Evolutionary conservation across 2,329 filamentous ascomycete genomes (phyloP), one percentile per base, ranked within the genome.

Genomic region (Diaporthe ilicicola): DNA sequence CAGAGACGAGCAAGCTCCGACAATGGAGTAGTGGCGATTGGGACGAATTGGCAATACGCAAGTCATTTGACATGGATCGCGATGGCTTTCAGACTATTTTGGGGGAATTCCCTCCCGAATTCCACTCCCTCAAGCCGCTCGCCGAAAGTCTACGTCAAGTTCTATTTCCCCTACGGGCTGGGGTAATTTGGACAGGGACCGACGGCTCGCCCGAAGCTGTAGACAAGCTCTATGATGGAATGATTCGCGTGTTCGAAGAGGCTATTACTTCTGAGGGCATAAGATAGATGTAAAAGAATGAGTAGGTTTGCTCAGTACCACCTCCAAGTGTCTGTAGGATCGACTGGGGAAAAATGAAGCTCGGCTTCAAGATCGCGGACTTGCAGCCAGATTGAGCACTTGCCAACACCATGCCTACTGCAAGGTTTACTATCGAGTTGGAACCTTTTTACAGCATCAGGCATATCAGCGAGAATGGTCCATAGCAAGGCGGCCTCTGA

Each of bases 1-100:
- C 34, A 6, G 37, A 42, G 22, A 19, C 34, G 13, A 59, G 54
- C 54, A 59, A 59, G 55, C 55, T 59, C 4, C 55, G 55, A n/a
- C 37, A 44, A 59, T 59, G 55, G 55, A 59, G 55, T 27, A 42
- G 10, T 27, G 55, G 55, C 37, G 55, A 59, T 22, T 59, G 37
- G 22, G 37, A 44, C 37, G 55, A 59, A 44, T 13, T 59, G 37
- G 55, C 55, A 29, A 22, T 13, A n/a, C 37, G 34, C 37, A 42
- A 59, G 37, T 59, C 24, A 13, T 17, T 44, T 13, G 55, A 59
- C 22, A 59, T 44, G 55, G 37, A 8, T 19, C 37, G 44, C 8
- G 55, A 29, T 44, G 37, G 37, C 37, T 59, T 44, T 29, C 55
- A 59, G 37, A 44, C 3, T 29, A n/a, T 59, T n/a, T 29, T 59